Percentiles rank a stretch among this genome's conserved stretches.
Conservation (phyloP, 768 basidiomycete genomes). For the Rhodotorula sphaerocarpa region DNA sequence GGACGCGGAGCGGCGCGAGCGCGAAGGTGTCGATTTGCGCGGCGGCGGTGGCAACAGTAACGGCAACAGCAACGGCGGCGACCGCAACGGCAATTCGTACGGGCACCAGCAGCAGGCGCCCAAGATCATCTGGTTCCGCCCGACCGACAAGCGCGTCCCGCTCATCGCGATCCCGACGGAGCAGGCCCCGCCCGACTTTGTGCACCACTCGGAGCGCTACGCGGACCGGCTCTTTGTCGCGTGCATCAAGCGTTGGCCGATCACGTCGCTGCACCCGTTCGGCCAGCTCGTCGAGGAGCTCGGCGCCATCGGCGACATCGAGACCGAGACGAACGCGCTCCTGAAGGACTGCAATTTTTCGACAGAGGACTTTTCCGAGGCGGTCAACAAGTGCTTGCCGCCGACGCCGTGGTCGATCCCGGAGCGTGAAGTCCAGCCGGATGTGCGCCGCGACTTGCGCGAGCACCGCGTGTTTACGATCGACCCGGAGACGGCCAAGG, state of each 20-base stretch:
- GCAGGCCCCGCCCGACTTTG: conserved; percentile 89
- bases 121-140: conserved; percentile 99
- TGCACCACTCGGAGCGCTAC: conserved; percentile 86
- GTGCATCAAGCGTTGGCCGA: conserved; percentile 93
- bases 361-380: conserved; percentile 80
- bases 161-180: conserved; percentile 95
- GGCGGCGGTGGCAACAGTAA: conserved; percentile 54
- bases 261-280: conserved; percentile 87
- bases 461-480: conserved; percentile 81
- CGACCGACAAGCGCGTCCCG: conserved; percentile 96
- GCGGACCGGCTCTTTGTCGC: conserved; percentile 87
- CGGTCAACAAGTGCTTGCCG: conserved; percentile 88
- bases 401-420: conserved; percentile 77
- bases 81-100: too few relatives aligned
- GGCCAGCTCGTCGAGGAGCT: conserved; percentile 96
- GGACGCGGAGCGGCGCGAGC: conserved; percentile 91
- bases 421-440: conserved; percentile 46
- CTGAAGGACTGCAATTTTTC: conserved; percentile 99
- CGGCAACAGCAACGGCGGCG: conserved; percentile 13
- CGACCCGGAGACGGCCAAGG: conserved; percentile 79
- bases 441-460: conserved; percentile 80
- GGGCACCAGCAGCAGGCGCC: conserved; percentile 59
- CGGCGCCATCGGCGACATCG: conserved; percentile 95
- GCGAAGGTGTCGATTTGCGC: conserved; percentile 69
- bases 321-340: conserved; percentile 93